Evolutionary conservation across 176 grass and related monocot genomes (phyloP).

Genomic region (Avena atlantica): DNA sequence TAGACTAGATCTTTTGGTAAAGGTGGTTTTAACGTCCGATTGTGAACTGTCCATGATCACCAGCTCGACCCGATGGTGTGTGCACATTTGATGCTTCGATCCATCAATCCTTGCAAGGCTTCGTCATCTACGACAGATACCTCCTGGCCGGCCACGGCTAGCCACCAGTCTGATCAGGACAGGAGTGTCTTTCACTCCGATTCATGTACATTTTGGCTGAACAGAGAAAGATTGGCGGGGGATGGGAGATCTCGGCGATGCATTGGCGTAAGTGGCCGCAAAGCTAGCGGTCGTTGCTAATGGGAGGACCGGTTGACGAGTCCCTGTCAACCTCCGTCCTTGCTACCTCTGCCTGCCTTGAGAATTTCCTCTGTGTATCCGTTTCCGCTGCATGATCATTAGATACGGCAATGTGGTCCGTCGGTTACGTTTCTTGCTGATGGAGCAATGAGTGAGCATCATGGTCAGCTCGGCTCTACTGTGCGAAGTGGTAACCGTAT

Average conservation of each 20-base stretch:
- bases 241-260: constrained; percentile 9
- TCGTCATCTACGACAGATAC: constrained; percentile 18
- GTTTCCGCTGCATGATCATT: constrained; percentile 8
- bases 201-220: constrained; percentile 33
- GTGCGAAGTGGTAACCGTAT: constrained; percentile 1
- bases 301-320: constrained; percentile 37
- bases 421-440: constrained; percentile 3
- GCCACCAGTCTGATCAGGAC: neutral
- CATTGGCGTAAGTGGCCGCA: constrained; percentile 47
- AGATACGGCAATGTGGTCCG: neutral
- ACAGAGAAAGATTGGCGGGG: constrained; percentile 11
- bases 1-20: too few relatives aligned
- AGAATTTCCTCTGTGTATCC: neutral
- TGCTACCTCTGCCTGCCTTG: constrained; percentile 8
- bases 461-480: neutral
- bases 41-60: neutral
- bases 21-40: too few relatives aligned
- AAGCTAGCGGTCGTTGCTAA: constrained; percentile 46
- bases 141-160: neutral
- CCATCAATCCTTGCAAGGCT: constrained; percentile 23
- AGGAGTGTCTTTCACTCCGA: constrained; percentile 39
- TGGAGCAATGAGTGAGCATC: neutral
- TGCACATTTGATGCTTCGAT: neutral
- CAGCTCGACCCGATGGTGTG: neutral
- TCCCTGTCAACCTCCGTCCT: constrained; percentile 28